Base-by-base conservation (phyloP, 2,329 filamentous ascomycete species). In the Sporothrix brasiliensis region DNA sequence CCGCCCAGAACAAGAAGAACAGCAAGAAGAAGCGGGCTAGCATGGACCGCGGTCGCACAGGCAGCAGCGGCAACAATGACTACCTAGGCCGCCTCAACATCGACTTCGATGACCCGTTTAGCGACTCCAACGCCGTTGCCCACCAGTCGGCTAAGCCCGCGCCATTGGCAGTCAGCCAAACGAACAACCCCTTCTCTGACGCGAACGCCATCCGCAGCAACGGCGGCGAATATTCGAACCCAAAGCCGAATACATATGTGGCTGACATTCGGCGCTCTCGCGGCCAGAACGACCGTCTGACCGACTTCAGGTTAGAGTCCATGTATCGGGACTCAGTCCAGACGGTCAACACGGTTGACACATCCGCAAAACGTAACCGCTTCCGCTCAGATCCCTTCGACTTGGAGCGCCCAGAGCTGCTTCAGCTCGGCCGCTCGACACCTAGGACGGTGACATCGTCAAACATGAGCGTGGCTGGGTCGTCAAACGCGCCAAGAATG, bases 321-420 rank as follows among this genome's bases (percentile, higher is more conserved):
- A 72, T 81, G 68, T 83, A 83, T 74, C 80, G 82, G 53, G 81
- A 83, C 56, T 85, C 81, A 52, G 75, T 78, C n/a, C 78, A 78
- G 47, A 83, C 81, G n/a, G 74, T 81, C 60, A 75, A 75, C 67
- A 75, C 71, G 19, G 81, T 83, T 58, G 81, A 81, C 58, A 82
- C 79, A 6, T 79, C 81, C 19, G 70, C 70, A 0, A 72, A 72
- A 7, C 73, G 73, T 69, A 85, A 84, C 75, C 87, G 87, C 75
- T 87, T 88, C 76, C 85, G 87, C 58, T 89, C 87, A 1, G 87
- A 90, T 73, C 88, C 87, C 1, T 90, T 90, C 75, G 88, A 90
- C 74, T 81, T 90, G n/a, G 88, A 90, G 76, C 78, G 81, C 56
- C 81, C 85, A 47, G 81, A 86, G 74, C 78, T 85, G 7, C 79